Conservation (phyloP, 1,284 basidiomycete species). For the Malassezia sympodialis region DNA sequence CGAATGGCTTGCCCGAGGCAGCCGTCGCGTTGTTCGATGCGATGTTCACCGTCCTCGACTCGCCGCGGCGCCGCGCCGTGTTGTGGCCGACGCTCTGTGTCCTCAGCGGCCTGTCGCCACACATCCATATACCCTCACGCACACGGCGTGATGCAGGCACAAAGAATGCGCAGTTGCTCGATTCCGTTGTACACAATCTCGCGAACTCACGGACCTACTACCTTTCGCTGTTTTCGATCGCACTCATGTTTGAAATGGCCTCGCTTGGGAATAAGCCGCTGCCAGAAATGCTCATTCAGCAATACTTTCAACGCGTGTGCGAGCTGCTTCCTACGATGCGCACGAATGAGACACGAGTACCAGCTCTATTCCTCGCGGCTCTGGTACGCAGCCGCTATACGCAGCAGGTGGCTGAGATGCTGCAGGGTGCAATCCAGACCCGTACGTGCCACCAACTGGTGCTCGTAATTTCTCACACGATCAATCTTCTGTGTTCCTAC, state of each 20-base stretch:
- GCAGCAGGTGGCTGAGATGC: neutral
- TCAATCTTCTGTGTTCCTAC: neutral
- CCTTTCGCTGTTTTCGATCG: neutral
- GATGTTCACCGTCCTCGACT: neutral
- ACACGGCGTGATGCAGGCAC: neutral
- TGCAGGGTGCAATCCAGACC: neutral
- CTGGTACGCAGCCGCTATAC: neutral
- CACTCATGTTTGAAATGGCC: neutral
- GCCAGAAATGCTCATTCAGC: neutral
- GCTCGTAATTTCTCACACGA: neutral
- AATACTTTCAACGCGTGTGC: neutral
- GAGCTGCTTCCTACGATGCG: neutral
- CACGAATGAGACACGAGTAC: neutral
- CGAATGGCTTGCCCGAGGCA: neutral
- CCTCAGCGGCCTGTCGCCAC: neutral
- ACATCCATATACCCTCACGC: neutral
- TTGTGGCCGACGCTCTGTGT: constrained; percentile 10
- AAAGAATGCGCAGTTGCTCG: neutral
- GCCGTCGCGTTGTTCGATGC: constrained; percentile 1
- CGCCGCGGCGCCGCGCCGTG: neutral
- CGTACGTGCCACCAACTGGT: neutral
- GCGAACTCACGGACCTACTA: neutral
- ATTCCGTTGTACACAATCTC: constrained; percentile 3
- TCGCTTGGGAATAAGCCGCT: neutral
- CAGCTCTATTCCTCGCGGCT: neutral